These are phyloP conservation scores for Fusarium liriodendri DNA, from an alignment of 2,329 filamentous ascomycete species.

Conservation along the genomic window DNA sequence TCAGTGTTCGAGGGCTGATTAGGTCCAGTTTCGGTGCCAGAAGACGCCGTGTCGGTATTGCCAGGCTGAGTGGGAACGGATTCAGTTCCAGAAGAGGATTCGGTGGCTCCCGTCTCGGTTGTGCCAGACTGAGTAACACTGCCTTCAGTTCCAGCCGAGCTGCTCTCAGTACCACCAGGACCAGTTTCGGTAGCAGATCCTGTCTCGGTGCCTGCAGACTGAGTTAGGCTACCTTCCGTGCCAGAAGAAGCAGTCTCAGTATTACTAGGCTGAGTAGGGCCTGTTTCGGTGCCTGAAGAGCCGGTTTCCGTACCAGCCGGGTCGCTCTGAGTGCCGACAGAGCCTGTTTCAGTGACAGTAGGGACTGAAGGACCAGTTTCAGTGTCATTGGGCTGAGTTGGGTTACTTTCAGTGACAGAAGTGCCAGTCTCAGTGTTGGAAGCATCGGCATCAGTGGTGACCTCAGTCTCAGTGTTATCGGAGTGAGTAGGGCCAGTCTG, in stretches of 20 bases:
- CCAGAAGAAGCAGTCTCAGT: not conserved
- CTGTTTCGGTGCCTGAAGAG: not conserved
- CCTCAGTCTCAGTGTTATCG: not conserved
- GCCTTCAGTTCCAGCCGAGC: not conserved
- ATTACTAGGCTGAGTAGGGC: not conserved
- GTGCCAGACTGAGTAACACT: not conserved
- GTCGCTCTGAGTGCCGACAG: not conserved
- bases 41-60: not conserved
- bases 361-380: not conserved
- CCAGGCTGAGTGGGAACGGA: not conserved
- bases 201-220: not conserved
- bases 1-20: not conserved
- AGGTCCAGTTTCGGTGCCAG: not conserved
- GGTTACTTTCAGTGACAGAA: not conserved
- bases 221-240: not conserved
- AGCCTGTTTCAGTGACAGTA: not conserved
- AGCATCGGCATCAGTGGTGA: not conserved
- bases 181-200: not conserved
- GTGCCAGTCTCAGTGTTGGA: not conserved
- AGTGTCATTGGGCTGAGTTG: not conserved
- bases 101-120: not conserved
- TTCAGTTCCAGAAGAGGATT: not conserved
- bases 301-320: not conserved
- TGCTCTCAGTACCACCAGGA: not conserved
- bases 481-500: not conserved